phyloP scores from a whole-genome alignment of 345 rosid species.

The Acer yangbiense region DNA sequence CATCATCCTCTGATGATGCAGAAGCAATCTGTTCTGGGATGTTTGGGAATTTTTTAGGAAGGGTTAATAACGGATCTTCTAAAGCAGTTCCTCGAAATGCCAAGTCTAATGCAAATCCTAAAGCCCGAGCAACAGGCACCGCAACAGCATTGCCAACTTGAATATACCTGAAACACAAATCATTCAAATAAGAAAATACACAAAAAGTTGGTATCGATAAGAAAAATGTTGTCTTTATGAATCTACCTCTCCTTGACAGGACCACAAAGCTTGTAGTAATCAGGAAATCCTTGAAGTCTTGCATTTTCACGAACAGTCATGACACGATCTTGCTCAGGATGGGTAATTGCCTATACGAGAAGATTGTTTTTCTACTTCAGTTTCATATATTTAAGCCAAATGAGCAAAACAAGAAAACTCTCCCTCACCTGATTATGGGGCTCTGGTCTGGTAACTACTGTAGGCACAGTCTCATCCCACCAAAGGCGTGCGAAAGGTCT shows the following conservation, averaged over 20 bases:
- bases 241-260: slow-evolving; percentile 63
- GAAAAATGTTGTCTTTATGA: too few relatives aligned
- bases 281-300: slow-evolving; percentile 76
- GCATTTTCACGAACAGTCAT: slow-evolving; percentile 72
- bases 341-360: slow-evolving; percentile 50
- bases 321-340: slow-evolving; percentile 70
- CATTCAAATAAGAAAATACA: background rate
- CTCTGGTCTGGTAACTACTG: slow-evolving; percentile 75
- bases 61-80: slow-evolving; percentile 34
- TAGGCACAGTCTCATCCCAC: slow-evolving; percentile 90
- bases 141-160: slow-evolving; percentile 88
- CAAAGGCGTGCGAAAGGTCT: slow-evolving; percentile 84
- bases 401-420: background rate
- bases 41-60: slow-evolving; percentile 43
- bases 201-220: background rate
- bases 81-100: slow-evolving; percentile 38
- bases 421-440: slow-evolving; percentile 71
- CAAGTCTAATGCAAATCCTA: slow-evolving; percentile 54
- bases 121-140: slow-evolving; percentile 67
- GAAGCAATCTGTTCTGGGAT: slow-evolving; percentile 12
- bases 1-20: slow-evolving; percentile 35
- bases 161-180: slow-evolving; percentile 43
- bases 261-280: slow-evolving; percentile 60
- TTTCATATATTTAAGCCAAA: background rate
- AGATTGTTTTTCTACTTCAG: background rate